Base-by-base conservation (phyloP, 2,329 filamentous ascomycete species). In the Talaromyces verruculosus region DNA sequence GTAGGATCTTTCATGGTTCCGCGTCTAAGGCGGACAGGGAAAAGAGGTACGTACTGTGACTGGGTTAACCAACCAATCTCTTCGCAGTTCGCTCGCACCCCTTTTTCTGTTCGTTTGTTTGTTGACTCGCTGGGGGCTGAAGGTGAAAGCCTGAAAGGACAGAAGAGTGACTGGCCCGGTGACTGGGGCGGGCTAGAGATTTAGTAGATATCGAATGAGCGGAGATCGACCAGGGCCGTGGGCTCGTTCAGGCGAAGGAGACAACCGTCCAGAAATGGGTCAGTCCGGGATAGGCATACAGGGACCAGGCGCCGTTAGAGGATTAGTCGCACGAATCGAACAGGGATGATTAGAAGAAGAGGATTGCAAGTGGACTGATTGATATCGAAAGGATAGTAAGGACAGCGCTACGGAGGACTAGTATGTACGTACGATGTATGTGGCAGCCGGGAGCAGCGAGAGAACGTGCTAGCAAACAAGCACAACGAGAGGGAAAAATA, bases 201-300 rank as follows among this genome's bases (percentile, higher is more conserved):
- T 60, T 45, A 64, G 49, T 57, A 64, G 41, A 15, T 47, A 64
- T 58, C 53, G 51, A 57, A 58, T 10, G 15, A 49, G 49, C 62
- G 62, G 62, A 58, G 62, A 64, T 64, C 62, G 51, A 64, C 51
- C 62, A 47, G 49, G 61, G 33, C 49, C 49, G 60, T 62, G 51
- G 61, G 61, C n/a, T 63, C 35, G 61, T 57, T 45, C 19, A 63
- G 60, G 22, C 19, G 13, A 39, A 15, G 53, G 30, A 39, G 51
- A 37, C 49, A 58, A 39, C 33, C 57, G 35, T 28, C 57, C 57
- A 60, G 57, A 49, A 49, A 49, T 30, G 22, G 33, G 57, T 17
- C 22, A 8, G 47, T 51, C 22, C 47, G 25, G 15, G 25, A 41
- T 60, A 33, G 57, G 53, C 15, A 28, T 43, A 30, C 39, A 15